Conservation (phyloP, 108 stramenopile species). For the Nitzschia inconspicua region DNA sequence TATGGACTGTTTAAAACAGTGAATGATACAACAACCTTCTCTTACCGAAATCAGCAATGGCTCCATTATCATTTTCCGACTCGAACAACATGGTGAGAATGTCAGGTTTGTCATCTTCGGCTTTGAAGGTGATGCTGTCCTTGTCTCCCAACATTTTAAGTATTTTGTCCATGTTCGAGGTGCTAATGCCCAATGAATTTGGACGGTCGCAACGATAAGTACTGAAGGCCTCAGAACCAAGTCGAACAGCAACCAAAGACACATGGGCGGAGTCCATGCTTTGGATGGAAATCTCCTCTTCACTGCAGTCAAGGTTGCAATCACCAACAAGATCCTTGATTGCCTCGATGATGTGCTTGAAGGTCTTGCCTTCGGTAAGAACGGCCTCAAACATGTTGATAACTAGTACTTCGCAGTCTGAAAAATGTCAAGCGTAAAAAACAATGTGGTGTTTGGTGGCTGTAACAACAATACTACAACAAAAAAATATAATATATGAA, state of each 20-base stretch:
- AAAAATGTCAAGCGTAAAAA: not conserved
- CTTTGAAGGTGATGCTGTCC: conserved; percentile 95
- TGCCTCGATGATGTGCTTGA: conserved; percentile 97
- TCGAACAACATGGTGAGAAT: conserved; percentile 88
- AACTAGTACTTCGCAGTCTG: not conserved
- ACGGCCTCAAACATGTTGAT: conserved; percentile 97
- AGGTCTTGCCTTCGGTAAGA: conserved; percentile 84
- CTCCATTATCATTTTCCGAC: conserved; percentile 69
- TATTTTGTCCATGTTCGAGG: conserved; percentile 95
- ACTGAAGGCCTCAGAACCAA: conserved; percentile 86
- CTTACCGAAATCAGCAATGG: conserved; percentile 97
- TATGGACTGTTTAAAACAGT: not conserved
- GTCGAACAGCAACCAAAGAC: conserved; percentile 84
- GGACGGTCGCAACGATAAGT: conserved; percentile 95
- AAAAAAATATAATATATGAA: no score
- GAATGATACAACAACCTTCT: not conserved
- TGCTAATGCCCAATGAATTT: conserved; percentile 92
- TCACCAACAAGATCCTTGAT: conserved; percentile 96
- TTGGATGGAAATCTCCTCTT: conserved; percentile 92
- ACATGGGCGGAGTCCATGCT: conserved; percentile 99
- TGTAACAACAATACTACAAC: no score
- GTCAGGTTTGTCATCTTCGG: conserved; percentile 88
- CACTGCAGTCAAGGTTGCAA: conserved; percentile 89
- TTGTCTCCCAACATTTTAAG: conserved; percentile 97
- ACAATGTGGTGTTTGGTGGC: no score